A percentile compares a stretch with the other conserved stretches of the same genome.
Conservation (phyloP, 73 alveolate species). For the Symbiodinium pilosum region DNA sequence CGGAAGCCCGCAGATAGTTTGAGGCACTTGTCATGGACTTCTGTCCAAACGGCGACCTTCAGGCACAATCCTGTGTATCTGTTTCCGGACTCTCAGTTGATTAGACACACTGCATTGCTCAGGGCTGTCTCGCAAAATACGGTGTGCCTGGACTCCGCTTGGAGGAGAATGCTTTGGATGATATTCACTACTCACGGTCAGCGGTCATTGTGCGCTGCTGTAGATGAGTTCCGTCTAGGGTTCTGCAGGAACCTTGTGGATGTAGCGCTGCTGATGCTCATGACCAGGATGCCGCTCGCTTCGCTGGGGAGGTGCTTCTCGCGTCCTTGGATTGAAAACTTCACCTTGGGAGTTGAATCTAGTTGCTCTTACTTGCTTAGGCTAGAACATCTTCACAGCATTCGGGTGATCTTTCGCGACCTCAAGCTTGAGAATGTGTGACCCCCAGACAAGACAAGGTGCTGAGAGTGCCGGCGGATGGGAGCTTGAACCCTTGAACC, state of each 20-base stretch:
- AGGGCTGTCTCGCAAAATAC: slow-evolving; percentile 76
- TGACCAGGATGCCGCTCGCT: slow-evolving; percentile 75
- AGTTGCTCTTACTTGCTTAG: neutral
- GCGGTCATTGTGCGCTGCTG: no score
- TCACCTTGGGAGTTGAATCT: neutral
- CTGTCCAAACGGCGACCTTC: slow-evolving; percentile 93
- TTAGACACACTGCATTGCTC: no score
- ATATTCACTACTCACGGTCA: no score
- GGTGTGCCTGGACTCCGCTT: slow-evolving; percentile 67
- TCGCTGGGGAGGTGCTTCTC: slow-evolving; percentile 65
- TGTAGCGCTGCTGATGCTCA: no score
- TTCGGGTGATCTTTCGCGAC: slow-evolving; percentile 84
- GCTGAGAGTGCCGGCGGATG: neutral
- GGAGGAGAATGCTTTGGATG: no score
- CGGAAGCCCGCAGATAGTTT: neutral
- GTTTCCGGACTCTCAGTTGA: neutral
- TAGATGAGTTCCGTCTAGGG: no score
- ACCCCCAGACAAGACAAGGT: no score
- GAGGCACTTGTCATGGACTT: slow-evolving; percentile 92
- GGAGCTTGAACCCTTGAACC: neutral
- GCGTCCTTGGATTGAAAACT: neutral
- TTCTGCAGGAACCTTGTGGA: no score
- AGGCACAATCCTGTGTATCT: slow-evolving; percentile 13
- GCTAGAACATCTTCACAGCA: slow-evolving; percentile 85
- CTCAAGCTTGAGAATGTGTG: slow-evolving; percentile 67